Evolutionary conservation across 139 green algal species (phyloP), one percentile per base, ranked within the genome.

Genomic region (Chlorella vulgaris): DNA sequence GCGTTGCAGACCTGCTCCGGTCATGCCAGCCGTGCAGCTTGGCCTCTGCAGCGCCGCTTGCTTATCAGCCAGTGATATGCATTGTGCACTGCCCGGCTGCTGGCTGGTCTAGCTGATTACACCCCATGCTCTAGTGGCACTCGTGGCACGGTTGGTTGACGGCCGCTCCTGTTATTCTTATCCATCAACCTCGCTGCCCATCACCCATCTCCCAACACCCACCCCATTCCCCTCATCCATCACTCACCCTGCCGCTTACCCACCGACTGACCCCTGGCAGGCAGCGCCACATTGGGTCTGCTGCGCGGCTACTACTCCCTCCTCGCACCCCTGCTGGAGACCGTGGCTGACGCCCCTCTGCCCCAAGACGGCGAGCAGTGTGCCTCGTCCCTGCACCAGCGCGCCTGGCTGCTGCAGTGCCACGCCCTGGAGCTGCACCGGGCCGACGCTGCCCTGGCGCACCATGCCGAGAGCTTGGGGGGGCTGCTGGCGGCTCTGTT

Each of bases 401-500:
- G 79, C 3, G 88, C 89, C 24, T 87, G 76, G 75, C 69, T 89
- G n/a, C 81, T 94, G 36, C 81, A 70, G 55, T 39, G 69, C 28
- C 51, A 80, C 5, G 85, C 77, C 26, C 66, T 90, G 78, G 53
- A 89, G 69, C 81, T 90, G 67, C 86, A 88, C 50, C 60, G 39
- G 19, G 86, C 80, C n/a, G 85, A 90, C 65, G 3, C 74, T 33
- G 86, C 83, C 7, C 70, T 86, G 43, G 39, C 63, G 40, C 43
- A 74, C 29, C 67, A 90, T 40, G 62, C 74, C 2, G 74, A 82
- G 26, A 83, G 80, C 31, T 43, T 83, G 13, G 80, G 71, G 6
- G 42, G 53, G 39, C 43, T 89, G 60, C 87, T 92, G 42, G 40
- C 80, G 10, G 70, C 86, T n/a, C 79, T 89, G 71, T 76, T 92